phyloP scores from a whole-genome alignment of 164 flowering plant species.

The Piper betle region DNA sequence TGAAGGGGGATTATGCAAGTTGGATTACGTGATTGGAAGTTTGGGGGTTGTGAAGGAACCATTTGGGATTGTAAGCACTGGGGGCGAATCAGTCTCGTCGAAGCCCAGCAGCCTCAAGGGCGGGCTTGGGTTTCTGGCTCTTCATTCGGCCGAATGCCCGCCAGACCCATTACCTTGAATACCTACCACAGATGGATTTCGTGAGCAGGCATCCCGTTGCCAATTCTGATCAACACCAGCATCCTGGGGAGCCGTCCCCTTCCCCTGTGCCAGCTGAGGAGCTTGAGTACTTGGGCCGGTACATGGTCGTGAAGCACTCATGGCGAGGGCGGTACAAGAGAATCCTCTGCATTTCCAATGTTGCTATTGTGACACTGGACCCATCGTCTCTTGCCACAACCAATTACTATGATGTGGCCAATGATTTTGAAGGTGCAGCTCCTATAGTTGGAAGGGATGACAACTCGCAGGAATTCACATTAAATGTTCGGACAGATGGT shows the following conservation, averaged over 20 bases:
- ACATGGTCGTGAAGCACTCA: constrained; percentile 83
- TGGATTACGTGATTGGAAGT: neutral
- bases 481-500: constrained; percentile 83
- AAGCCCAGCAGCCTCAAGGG: constrained; percentile 34
- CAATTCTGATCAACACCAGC: constrained; percentile 11
- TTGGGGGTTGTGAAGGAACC: neutral
- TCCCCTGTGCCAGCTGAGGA: constrained; percentile 41
- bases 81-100: constrained; percentile 98
- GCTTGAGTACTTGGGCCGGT: constrained; percentile 85
- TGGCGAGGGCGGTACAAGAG: constrained; percentile 99
- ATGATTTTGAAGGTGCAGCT: constrained; percentile 59
- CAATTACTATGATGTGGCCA: constrained; percentile 64
- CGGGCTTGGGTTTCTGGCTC: constrained; percentile 50
- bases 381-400: constrained; percentile 69
- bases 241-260: constrained; percentile 10
- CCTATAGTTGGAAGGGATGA: constrained; percentile 81
- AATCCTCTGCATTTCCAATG: constrained; percentile 61
- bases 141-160: constrained; percentile 54
- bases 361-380: constrained; percentile 61
- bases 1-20: neutral
- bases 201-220: constrained; percentile 33
- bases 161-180: constrained; percentile 40
- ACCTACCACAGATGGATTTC: constrained; percentile 58
- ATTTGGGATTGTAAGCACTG: constrained; percentile 40
- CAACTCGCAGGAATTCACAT: constrained; percentile 54